These are phyloP conservation scores for Tolypocladium tropicale DNA, from an alignment of 2,329 filamentous ascomycete species.

Conservation along the genomic window DNA sequence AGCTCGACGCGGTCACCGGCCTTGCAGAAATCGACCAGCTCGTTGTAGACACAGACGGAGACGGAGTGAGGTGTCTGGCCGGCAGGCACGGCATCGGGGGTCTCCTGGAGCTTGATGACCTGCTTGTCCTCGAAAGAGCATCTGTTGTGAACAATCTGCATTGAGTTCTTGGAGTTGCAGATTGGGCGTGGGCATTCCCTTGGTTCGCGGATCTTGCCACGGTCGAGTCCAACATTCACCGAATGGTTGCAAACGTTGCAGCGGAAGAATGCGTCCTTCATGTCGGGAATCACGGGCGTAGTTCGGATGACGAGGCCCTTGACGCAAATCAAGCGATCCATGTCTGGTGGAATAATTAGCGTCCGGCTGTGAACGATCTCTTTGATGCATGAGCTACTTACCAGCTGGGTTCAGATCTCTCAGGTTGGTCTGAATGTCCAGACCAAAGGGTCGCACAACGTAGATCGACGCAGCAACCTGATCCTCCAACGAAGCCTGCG, in stretches of 20 bases:
- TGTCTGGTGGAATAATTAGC: slow-evolving; percentile 42
- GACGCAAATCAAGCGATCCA: slow-evolving; percentile 90
- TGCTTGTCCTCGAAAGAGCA: slow-evolving; percentile 95
- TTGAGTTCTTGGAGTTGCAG: slow-evolving; percentile 82
- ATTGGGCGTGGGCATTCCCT: slow-evolving; percentile 76
- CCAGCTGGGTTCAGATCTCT: slow-evolving; percentile 85
- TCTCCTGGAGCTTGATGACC: slow-evolving; percentile 97
- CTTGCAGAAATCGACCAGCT: slow-evolving; percentile 95
- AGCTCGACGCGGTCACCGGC: slow-evolving; percentile 93
- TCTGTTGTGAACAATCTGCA: slow-evolving; percentile 96
- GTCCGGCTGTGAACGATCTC: background rate
- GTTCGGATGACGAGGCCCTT: slow-evolving; percentile 95
- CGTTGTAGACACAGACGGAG: slow-evolving; percentile 91
- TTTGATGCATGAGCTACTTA: slow-evolving; percentile 20
- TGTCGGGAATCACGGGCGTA: slow-evolving; percentile 93
- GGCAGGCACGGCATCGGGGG: slow-evolving; percentile 85
- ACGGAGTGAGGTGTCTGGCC: slow-evolving; percentile 97
- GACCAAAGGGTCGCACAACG: slow-evolving; percentile 78
- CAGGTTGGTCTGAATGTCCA: slow-evolving; percentile 82
- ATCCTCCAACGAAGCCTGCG: slow-evolving; percentile 56
- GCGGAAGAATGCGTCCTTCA: slow-evolving; percentile 98
- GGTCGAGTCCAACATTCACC: slow-evolving; percentile 81
- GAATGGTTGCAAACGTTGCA: slow-evolving; percentile 91
- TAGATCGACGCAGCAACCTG: slow-evolving; percentile 75
- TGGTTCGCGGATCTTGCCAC: slow-evolving; percentile 91